Base-by-base conservation (phyloP, 2,329 filamentous ascomycete species). In the Microthyrium microscopicum region DNA sequence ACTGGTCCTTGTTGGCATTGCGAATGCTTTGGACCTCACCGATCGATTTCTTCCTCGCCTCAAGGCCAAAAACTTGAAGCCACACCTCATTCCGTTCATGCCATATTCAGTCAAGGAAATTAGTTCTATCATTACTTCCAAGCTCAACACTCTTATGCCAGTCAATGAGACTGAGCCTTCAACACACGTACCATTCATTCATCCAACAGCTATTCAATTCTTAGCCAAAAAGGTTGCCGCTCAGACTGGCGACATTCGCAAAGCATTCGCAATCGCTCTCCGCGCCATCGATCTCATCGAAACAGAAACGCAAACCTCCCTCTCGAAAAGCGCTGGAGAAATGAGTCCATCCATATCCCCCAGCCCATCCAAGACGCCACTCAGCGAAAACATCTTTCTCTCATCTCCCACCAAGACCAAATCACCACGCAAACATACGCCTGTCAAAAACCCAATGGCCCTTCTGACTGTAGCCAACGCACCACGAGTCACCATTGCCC, bases 181-280 rank as follows among this genome's bases (percentile, higher is more conserved):
- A 5, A 66, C 68, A 39, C 77, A 72, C 39, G 59, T 92, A 3
- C 89, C 89, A 0, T 93, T 95, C 48, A 72, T 98, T 38, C 87
- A 95, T 47, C 87, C 87, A 1, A 81, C 83, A 9, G 89, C 89
- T 13, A 84, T 98, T 44, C 82, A 91, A 47, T 74, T 98, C 28
- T 92, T 87, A 52, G 79, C 89, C 5, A 82, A 89, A 52, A 98
- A 95, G 53, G 82, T 98, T 12, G 79, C 89, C 4, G 83, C 79
- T 34, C 87, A 95, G 52, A 93, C 83, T 0, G 89, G 89, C 27
- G 89, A 98, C 53, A 57, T 98, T 31, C 80, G 89, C 39, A 93
- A 92, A 54, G 87, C 85, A 1, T 94, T 95, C 47, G 87, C 94
- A 53, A 82, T 98, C 39, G 84, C 87, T 53, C 77, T 83, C 29